Base-by-base conservation (phyloP, 208 protist genomes). In the Wallacemonas collosoma region DNA sequence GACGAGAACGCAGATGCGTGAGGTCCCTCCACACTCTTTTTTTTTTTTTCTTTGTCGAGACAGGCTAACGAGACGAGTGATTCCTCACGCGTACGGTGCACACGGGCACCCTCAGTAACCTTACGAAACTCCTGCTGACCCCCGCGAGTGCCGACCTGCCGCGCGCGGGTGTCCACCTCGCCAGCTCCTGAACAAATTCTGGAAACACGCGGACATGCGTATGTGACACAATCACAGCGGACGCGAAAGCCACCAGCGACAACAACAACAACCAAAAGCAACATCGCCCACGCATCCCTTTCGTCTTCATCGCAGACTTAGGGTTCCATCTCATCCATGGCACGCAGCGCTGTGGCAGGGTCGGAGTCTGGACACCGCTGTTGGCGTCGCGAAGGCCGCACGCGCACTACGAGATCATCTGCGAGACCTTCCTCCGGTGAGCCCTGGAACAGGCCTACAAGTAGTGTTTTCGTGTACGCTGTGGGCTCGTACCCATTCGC, bases 401-500 rank as follows among this genome's bases (percentile, higher is more conserved):
- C 80, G n/a, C 83, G 84, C 58, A 94, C 86, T 3, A 50, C 26
- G 44, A 96, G 55, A 48, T 89, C 79, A 62, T 93, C 87, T 8
- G 87, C 91, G 1, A 80, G 40, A 14, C 88, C 91, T 26, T 90
- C 87, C 3, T 89, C 73, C 17, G 83, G 54, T 7, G 87, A 92
- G 26, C 75, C 82, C 3, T 71, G 64, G 71, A 96, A 90, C 4
- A 87, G 39, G 17, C 80, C 74, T 12, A 57, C 72, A 1, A 97
- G 75, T 38, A 94, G 55, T 9, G 76, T 72, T 26, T 73, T 75
- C 3, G 92, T 97, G 80, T 94, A 95, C 64, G 63, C 54, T 7
- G 93, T 58, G 39, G 92, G 92, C 57, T 85, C 58, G 60, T 93
- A 95, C 12, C 92, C 89, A 69, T 92, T 86, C 14, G 85, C 85